Conservation (phyloP, 2,329 filamentous ascomycete species). For the Tolypocladium album region DNA sequence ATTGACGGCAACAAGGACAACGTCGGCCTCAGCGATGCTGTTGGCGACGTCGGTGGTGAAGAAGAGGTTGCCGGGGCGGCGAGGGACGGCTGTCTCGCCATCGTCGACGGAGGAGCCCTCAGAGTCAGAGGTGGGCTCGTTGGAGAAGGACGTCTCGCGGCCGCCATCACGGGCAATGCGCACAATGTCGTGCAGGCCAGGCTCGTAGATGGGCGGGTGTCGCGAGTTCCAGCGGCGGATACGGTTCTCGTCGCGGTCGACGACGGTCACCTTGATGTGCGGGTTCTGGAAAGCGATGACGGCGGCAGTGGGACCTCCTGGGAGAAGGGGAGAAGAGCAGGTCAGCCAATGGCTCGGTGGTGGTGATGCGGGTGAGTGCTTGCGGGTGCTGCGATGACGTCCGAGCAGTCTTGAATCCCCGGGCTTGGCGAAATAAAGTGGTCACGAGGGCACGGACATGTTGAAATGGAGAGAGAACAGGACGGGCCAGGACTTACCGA, state of each 20-base stretch:
- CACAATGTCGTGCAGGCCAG: constrained; percentile 58
- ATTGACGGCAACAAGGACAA: constrained; percentile 69
- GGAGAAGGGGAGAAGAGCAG: background rate
- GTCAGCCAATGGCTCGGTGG: background rate
- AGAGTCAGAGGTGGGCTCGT: constrained; percentile 20
- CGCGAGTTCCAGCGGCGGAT: constrained; percentile 65
- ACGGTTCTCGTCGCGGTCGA: constrained; percentile 55
- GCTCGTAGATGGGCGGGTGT: constrained; percentile 67
- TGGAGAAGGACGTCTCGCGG: constrained; percentile 29
- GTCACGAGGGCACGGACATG: background rate
- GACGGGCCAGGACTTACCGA: constrained; percentile 42
- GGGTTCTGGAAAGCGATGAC: constrained; percentile 67
- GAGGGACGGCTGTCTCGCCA: constrained; percentile 22
- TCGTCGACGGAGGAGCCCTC: constrained; percentile 20
- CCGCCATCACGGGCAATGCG: constrained; percentile 50
- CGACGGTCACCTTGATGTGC: constrained; percentile 59
- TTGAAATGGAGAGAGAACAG: background rate
- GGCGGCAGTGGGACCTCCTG: constrained; percentile 65
- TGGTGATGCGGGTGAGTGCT: background rate
- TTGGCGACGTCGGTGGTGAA: constrained; percentile 59
- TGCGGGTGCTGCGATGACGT: background rate
- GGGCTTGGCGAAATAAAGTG: background rate
- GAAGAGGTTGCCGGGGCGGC: constrained; percentile 54
- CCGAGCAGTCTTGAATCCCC: background rate
- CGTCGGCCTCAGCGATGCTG: constrained; percentile 55